Evolutionary conservation across 2,329 filamentous ascomycete species (phyloP), one percentile per base, ranked within the genome.

Genomic region (Didymella exigua): DNA sequence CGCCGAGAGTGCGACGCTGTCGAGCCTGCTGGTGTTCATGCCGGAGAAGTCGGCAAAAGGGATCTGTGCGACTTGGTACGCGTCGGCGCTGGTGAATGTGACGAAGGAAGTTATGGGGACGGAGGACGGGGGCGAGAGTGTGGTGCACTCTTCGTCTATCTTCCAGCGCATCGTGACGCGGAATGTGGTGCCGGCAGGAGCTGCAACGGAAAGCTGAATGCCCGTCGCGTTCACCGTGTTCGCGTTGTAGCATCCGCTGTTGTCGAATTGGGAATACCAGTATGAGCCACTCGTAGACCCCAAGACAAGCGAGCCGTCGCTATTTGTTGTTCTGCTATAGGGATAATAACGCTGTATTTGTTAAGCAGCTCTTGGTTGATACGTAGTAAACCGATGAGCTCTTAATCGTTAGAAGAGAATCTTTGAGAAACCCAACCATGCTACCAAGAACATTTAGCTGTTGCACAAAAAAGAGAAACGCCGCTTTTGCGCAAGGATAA

Each of bases 71-170:
- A 51, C 19, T 21, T 56, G 48, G 31, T 56, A 52, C n/a, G 18
- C 44, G 4, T 37, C 24, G 43, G 33, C 44, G 24, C 18, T 31
- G 26, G 36, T 46, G 16, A 52, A 52, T 9, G 43, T 56, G 23
- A 56, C 31, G 37, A 52, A 56, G 21, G 43, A 37, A 33, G 48
- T 56, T 47, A 56, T 56, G 27, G 53, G 16, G 10, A 56, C 42
- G 11, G 48, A 43, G 29, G 48, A 37, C 10, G 53, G 33, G 29
- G 47, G 18, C 10, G 53, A 56, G 4, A 16, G 16, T 4, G 14
- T 33, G 9, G 42, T 48, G 27, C 53, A 56, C 34, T 37, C 27
- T 5, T 31, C 27, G 16, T 56, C 27, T 3, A 48, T 56, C 43
- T 34, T 36, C 53, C 53, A 56, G 27, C 53, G 53, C 36, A 56